Percentiles rank a stretch among this genome's conserved stretches.
These are phyloP conservation scores for Coemansia sp. DNA, from an alignment of 192 early-diverging fungal genomes.

Conservation along the genomic window DNA sequence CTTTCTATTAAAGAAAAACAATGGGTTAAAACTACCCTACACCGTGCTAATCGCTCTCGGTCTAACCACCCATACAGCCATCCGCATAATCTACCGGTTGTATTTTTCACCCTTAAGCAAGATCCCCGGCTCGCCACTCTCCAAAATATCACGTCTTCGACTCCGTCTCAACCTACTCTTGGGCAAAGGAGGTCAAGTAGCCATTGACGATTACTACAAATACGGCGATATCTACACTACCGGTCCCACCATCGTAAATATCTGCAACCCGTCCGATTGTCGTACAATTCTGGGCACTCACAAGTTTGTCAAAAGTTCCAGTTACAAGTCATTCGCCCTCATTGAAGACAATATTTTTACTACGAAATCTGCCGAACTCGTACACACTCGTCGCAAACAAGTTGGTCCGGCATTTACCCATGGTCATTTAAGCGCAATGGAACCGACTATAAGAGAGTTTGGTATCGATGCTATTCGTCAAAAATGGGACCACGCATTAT, in stretches of 20 bases:
- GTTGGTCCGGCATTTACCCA: constrained; percentile 33
- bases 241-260: constrained; percentile 29
- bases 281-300: constrained; percentile 26
- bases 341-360: constrained; percentile 50
- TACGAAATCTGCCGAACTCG: constrained; percentile 33
- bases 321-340: constrained; percentile 29
- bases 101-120: constrained; percentile 31
- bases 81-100: constrained; percentile 5
- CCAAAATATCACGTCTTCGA: constrained; percentile 20
- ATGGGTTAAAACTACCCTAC: too few relatives aligned
- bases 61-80: too few relatives aligned
- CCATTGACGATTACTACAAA: constrained; percentile 15
- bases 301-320: constrained; percentile 21
- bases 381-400: constrained; percentile 35
- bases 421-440: constrained; percentile 34
- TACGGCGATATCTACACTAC: constrained; percentile 36
- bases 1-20: too few relatives aligned
- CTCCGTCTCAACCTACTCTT: constrained; percentile 15
- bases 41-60: too few relatives aligned
- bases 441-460: constrained; percentile 31
- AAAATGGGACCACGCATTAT: constrained; percentile 20
- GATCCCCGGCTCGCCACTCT: constrained; percentile 26
- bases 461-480: constrained; percentile 29
- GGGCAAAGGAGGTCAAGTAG: constrained; percentile 28
- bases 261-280: constrained; percentile 42